These are phyloP conservation scores for Parastagonospora nodorum DNA, from an alignment of 2,329 filamentous ascomycete species.

Conservation along the genomic window DNA sequence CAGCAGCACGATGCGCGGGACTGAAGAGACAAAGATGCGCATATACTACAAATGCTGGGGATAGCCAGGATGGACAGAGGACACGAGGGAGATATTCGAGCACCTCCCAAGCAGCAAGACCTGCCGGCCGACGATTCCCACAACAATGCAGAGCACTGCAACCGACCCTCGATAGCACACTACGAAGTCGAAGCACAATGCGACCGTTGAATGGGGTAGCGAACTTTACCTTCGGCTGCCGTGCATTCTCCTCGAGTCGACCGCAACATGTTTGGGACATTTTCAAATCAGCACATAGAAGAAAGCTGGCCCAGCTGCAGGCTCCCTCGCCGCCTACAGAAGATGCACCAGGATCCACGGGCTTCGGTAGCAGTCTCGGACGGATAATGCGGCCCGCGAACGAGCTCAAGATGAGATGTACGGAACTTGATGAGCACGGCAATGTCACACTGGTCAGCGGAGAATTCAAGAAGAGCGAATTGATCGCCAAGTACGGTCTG, in stretches of 20 bases:
- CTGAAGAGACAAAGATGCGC: constrained; percentile 23
- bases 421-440: constrained; percentile 90
- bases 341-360: constrained; percentile 54
- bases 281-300: constrained; percentile 36
- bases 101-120: neutral
- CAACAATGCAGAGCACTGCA: constrained; percentile 5
- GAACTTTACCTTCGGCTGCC: neutral
- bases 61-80: neutral
- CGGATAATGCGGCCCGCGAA: constrained; percentile 79
- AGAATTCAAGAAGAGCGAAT: constrained; percentile 96
- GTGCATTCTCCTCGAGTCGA: constrained; percentile 14
- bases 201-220: neutral
- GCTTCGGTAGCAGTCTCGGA: constrained; percentile 58
- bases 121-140: constrained; percentile 6
- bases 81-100: constrained; percentile 3
- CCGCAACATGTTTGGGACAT: constrained; percentile 28
- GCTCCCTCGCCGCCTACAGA: constrained; percentile 62
- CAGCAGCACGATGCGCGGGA: constrained; percentile 27
- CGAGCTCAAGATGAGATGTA: constrained; percentile 86
- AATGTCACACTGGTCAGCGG: constrained; percentile 91
- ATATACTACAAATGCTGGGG: constrained; percentile 12
- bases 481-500: constrained; percentile 95
- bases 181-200: neutral
- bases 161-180: constrained; percentile 4
- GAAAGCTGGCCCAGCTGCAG: constrained; percentile 57